These are phyloP conservation scores for Pleurotus tuber-regium DNA, from an alignment of 768 basidiomycete species.

Conservation along the genomic window DNA sequence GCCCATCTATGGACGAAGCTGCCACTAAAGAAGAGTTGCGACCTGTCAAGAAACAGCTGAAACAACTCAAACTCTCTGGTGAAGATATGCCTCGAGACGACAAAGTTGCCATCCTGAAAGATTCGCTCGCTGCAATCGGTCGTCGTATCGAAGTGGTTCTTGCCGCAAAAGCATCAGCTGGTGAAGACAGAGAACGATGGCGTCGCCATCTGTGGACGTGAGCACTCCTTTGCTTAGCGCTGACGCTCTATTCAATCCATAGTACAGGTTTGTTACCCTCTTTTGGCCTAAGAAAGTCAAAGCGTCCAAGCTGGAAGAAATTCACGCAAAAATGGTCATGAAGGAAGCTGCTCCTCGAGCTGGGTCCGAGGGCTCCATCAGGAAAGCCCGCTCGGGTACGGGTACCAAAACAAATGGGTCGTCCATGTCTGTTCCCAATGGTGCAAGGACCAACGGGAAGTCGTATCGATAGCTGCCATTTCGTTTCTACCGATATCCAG, in stretches of 20 bases:
- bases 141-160: slow-evolving; percentile 86
- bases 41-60: slow-evolving; percentile 97
- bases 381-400: slow-evolving; percentile 59
- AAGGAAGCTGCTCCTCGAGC: slow-evolving; percentile 71
- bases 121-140: slow-evolving; percentile 92
- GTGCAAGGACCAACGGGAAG: slow-evolving; percentile 58
- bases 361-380: slow-evolving; percentile 47
- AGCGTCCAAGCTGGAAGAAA: slow-evolving; percentile 89
- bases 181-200: slow-evolving; percentile 86
- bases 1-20: slow-evolving; percentile 93
- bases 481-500: slow-evolving; percentile 12
- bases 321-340: slow-evolving; percentile 95
- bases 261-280: slow-evolving; percentile 80
- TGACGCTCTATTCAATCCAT: slow-evolving; percentile 7
- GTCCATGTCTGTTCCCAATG: slow-evolving; percentile 37
- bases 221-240: slow-evolving; percentile 31
- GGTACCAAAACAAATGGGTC: slow-evolving; percentile 51
- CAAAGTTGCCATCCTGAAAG: slow-evolving; percentile 94
- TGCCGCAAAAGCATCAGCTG: slow-evolving; percentile 67
- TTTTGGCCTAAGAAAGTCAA: slow-evolving; percentile 99
- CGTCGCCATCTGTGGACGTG: slow-evolving; percentile 95
- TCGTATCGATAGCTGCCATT: slow-evolving; percentile 46
- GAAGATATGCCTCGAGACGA: slow-evolving; percentile 94
- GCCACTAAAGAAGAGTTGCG: slow-evolving; percentile 92
- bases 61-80: slow-evolving; percentile 92